phyloP scores from a whole-genome alignment of 1,284 basidiomycete species.

The Leccinum huronense region DNA sequence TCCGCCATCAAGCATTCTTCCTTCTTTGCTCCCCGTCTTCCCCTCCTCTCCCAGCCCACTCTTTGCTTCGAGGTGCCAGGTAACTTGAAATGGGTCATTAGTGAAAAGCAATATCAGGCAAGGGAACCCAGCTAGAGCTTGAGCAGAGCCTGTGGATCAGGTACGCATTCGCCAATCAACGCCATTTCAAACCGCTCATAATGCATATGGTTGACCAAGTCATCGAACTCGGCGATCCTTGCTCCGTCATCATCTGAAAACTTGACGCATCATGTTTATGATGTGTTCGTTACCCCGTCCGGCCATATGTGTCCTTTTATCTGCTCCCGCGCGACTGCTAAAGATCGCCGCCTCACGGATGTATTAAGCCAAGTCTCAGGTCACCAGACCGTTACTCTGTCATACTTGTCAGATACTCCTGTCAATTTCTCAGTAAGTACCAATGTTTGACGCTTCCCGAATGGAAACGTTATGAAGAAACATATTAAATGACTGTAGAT shows the following conservation, averaged over 20 bases:
- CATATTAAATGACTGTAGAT: constrained; percentile 38
- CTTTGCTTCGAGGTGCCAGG: constrained; percentile 43
- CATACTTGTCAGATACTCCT: constrained; percentile 49
- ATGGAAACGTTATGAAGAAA: constrained; percentile 54
- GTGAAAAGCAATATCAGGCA: constrained; percentile 49
- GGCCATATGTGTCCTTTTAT: constrained; percentile 39
- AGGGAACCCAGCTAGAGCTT: constrained; percentile 50
- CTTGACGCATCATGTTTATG: constrained; percentile 47
- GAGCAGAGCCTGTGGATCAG: constrained; percentile 44
- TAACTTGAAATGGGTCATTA: constrained; percentile 50
- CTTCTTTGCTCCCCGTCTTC: constrained; percentile 56
- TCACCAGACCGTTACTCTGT: constrained; percentile 55
- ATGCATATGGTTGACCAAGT: constrained; percentile 8
- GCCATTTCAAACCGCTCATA: constrained; percentile 7
- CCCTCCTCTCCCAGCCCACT: constrained; percentile 52
- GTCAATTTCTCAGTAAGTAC: constrained; percentile 48
- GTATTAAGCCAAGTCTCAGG: constrained; percentile 35
- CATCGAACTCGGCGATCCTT: constrained; percentile 35
- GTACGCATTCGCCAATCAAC: constrained; percentile 28
- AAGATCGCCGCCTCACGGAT: constrained; percentile 44
- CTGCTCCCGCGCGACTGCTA: constrained; percentile 34
- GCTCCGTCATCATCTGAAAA: constrained; percentile 45
- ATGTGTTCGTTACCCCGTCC: constrained; percentile 40
- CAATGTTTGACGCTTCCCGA: constrained; percentile 75
- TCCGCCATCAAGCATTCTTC: constrained; percentile 78